Evolutionary conservation across 2,329 filamentous ascomycete genomes (phyloP).

Genomic region (Arthrobotrys sphaeroides): DNA sequence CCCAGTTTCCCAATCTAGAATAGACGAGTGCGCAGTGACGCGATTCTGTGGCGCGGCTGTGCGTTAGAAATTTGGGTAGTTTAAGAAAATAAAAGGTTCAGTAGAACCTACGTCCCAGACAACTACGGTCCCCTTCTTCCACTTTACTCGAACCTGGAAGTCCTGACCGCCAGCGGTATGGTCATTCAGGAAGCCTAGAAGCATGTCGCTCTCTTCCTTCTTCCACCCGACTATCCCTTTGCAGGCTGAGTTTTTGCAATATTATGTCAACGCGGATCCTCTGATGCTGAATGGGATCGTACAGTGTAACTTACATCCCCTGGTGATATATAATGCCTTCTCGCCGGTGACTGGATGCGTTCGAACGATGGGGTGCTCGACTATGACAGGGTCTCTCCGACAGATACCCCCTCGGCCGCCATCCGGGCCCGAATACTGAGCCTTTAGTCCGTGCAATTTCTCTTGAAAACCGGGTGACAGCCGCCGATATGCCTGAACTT

Average conservation of each 20-base stretch:
- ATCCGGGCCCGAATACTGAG: conserved; percentile 82
- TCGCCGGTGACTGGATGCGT: conserved; percentile 83
- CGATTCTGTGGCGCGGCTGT: conserved; percentile 43
- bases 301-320: conserved; percentile 74
- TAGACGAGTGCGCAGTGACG: conserved; percentile 78
- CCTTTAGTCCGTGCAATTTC: conserved; percentile 80
- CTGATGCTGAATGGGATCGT: conserved; percentile 17
- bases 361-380: conserved; percentile 78
- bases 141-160: conserved; percentile 78
- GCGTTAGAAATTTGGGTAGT: background rate
- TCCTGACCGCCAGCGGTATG: conserved; percentile 77
- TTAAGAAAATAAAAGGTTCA: background rate
- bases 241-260: no score
- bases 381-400: conserved; percentile 77
- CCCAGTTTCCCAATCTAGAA: conserved; percentile 83
- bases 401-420: conserved; percentile 73
- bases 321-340: conserved; percentile 84
- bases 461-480: conserved; percentile 81
- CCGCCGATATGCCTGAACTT: conserved; percentile 80
- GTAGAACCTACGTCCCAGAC: conserved; percentile 72
- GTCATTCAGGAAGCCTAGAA: conserved; percentile 81
- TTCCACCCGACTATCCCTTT: conserved; percentile 77
- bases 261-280: no score
- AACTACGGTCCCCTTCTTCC: conserved; percentile 80
- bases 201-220: conserved; percentile 82